Evolutionary conservation across 106 monocot species (phyloP), one percentile per base, ranked within the genome.

Genomic region (Phalaenopsis aphrodite): DNA sequence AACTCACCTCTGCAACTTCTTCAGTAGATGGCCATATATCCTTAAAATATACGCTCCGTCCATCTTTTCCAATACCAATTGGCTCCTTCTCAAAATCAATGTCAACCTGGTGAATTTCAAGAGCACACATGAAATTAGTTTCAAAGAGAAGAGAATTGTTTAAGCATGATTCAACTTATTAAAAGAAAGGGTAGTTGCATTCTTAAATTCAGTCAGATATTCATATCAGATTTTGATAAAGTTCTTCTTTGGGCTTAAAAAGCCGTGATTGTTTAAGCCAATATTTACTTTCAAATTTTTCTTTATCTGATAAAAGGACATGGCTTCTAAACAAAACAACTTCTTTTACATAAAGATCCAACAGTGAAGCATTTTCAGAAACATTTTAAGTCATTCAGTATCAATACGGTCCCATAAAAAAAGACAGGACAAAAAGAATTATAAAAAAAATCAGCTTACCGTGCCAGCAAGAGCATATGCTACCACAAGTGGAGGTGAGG

Each of bases 401-500:
- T 4, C 69, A 36, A 36, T 3, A 39, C 39, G 30, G 12, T 69
- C 3, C 39, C 5, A 39, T 69, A 38, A 4, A 36, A 21, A 69
- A 12, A 3, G 69, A 12, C 64, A 64, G 14, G 14, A 15, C 2
- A 69, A 2, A 69, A 14, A 69, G 39, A 38, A 69, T 19, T 3
- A 3, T 46, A 30, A 47, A 15, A 1, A 49, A 75, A 16, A 5
- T 41, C 12, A 52, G 73, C 81, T 41, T 88, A 93, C 93, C 30
- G 93, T 90, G 72, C 93, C 93, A 81, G 93, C 93, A 87, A 93
- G 87, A 17, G 93, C 93, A 83, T 90, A 93, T 7, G 93, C 93
- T 19, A 93, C 93, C 30, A 93, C 93, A 58, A 93, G 86, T 39
- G 93, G 93, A 36, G 93, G 93, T 2, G 93, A 93, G 30, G 93